Base-by-base conservation (phyloP, 2,329 filamentous ascomycete genomes). In the Penicillium aurantiogriseum region DNA sequence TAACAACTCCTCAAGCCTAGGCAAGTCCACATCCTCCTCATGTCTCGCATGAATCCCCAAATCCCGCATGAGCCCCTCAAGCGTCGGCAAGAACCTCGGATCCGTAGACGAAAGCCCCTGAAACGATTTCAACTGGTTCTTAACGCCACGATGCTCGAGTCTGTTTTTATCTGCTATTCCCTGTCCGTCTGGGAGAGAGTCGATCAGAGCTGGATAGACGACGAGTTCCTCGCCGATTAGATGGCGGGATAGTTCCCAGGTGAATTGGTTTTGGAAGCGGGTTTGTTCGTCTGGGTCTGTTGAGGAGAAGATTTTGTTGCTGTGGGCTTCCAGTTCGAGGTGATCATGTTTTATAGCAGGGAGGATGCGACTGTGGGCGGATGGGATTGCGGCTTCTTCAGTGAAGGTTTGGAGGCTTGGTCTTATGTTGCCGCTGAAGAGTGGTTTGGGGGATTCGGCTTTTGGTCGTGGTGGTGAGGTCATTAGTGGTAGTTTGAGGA, bases 171-270 rank as follows among this genome's bases (percentile, higher is more conserved):
- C 77, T 0, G 80, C 81, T 61, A 82, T 68, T 2, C 68, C 61
- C 35, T 75, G 71, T 25, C 82, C 82, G 2, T 72, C 67, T 1
- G 73, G 67, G 17, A 85, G 63, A 47, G 81, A 69, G 49, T 79
- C 77, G 64, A 83, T 80, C 19, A 85, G 71, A 0, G 79, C 81
- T 0, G 83, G 83, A 57, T 85, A 85, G 2, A 85, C 71, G 9
- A 85, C 70, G 33, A 83, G 67, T 60, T 83, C 81, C 60, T 83
- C 80, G 13, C 76, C 79, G 51, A 83, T 74, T 0, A 77, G 72
- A 62, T 83, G 81, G 4, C 81, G 78, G 33, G 81, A 78, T 1
- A 83, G 69, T 59, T 83, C 79, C 81, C 81, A 83, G 25, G 76
- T 78, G 60, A 84, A 79, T 57, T 80, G 76, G 60, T 83, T 83